Evolutionary conservation across 148 eudicot genomes (phyloP).

Genomic region (Rheum nobile): DNA sequence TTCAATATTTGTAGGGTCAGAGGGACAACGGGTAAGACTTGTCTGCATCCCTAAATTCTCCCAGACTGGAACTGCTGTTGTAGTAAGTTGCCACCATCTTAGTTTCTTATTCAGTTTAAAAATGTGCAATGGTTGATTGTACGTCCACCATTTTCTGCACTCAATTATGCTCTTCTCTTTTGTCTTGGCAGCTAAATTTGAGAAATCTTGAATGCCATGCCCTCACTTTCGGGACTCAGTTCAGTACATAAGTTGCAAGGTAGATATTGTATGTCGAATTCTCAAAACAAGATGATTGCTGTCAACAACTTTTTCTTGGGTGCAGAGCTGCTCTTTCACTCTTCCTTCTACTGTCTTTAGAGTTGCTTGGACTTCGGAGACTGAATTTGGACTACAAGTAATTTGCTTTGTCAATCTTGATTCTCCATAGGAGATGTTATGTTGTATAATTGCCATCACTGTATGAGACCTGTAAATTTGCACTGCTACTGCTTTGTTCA

Average conservation of each 20-base stretch:
- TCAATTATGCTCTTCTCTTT: not conserved
- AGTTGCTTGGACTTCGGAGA: not conserved
- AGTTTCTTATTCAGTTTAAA: not conserved
- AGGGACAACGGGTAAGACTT: constrained; percentile 71
- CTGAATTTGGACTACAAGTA: not conserved
- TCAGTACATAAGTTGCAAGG: constrained; percentile 30
- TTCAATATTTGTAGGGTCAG: constrained; percentile 42
- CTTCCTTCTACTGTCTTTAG: not conserved
- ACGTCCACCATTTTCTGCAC: not conserved
- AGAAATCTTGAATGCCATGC: constrained; percentile 83
- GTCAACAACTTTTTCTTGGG: not conserved
- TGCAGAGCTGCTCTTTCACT: not conserved
- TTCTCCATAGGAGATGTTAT: not conserved
- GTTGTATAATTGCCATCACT: not conserved
- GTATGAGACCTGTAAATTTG: not conserved
- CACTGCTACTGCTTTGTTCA: not conserved
- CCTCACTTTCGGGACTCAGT: constrained; percentile 65
- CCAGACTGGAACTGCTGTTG: constrained; percentile 80
- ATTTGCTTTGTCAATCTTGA: not conserved
- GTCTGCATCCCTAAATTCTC: constrained; percentile 73
- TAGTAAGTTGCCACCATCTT: constrained; percentile 32
- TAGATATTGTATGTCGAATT: constrained; percentile 12
- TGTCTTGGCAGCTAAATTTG: constrained; percentile 58
- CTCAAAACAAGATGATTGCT: not conserved
- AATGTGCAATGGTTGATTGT: not conserved